Conservation (phyloP, 2,329 filamentous ascomycete genomes). For the Proliferodiscus dingleyae region DNA sequence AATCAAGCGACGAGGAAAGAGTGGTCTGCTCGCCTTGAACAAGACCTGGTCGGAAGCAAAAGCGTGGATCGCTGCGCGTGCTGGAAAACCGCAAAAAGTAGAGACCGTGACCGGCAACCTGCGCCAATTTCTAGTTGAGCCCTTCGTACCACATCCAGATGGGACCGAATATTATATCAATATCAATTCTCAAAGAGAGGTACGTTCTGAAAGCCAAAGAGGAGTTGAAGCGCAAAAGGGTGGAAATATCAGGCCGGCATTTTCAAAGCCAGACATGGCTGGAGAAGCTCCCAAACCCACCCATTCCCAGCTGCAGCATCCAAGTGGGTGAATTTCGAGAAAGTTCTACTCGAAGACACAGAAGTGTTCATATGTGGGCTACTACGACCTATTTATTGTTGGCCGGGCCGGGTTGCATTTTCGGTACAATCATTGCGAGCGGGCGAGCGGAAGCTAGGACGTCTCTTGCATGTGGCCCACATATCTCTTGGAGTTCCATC, state of each 20-base stretch:
- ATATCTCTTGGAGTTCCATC: slow-evolving; percentile 15
- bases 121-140: slow-evolving; percentile 95
- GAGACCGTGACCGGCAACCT: slow-evolving; percentile 86
- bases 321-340: slow-evolving; percentile 1
- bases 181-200: slow-evolving; percentile 99
- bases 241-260: not conserved
- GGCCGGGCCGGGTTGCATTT: slow-evolving; percentile 6
- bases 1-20: slow-evolving; percentile 99
- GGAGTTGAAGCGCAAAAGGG: not conserved
- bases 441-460: slow-evolving; percentile 30
- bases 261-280: not conserved
- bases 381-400: slow-evolving; percentile 20
- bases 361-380: slow-evolving; percentile 19
- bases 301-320: not conserved
- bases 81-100: slow-evolving; percentile 87
- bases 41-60: slow-evolving; percentile 94
- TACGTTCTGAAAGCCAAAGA: slow-evolving; percentile 50
- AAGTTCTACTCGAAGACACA: slow-evolving; percentile 2
- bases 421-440: slow-evolving; percentile 19
- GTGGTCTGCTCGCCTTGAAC: slow-evolving; percentile 91
- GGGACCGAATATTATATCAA: slow-evolving; percentile 99
- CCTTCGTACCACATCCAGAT: slow-evolving; percentile 91
- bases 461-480: slow-evolving; percentile 19
- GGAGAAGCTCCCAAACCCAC: not conserved
- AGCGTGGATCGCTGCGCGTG: slow-evolving; percentile 88